Conservation (phyloP, 495 filamentous ascomycete genomes). For the Stereocaulon alpinum region DNA sequence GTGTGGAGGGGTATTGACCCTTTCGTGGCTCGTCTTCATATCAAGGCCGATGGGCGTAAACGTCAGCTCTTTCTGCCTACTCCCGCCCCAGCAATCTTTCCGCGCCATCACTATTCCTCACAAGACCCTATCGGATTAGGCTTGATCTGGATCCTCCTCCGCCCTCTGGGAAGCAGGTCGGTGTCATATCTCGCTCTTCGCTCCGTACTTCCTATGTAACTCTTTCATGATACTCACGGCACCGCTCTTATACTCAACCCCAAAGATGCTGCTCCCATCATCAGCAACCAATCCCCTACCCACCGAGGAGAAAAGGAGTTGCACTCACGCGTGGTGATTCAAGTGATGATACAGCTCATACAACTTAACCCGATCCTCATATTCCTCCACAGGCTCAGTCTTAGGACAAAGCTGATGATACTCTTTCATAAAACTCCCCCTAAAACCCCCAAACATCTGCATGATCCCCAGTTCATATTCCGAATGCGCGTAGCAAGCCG, state of each 20-base stretch:
- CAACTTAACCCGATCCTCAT: constrained; percentile 65
- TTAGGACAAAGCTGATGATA: constrained; percentile 67
- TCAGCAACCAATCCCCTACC: background rate
- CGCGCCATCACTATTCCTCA: too few relatives aligned
- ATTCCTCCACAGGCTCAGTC: constrained; percentile 73
- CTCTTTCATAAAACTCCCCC: constrained; percentile 60
- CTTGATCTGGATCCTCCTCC: background rate
- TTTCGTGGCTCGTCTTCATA: too few relatives aligned
- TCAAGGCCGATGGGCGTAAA: too few relatives aligned
- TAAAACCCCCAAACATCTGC: constrained; percentile 93
- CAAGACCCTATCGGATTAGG: too few relatives aligned
- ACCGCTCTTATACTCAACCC: constrained; percentile 59
- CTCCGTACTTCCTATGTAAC: constrained; percentile 58
- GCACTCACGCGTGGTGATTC: constrained; percentile 59
- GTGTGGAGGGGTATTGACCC: background rate
- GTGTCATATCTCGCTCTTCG: constrained; percentile 13
- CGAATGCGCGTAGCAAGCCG: constrained; percentile 67
- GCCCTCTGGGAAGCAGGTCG: background rate
- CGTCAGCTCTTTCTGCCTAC: too few relatives aligned
- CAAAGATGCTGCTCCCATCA: constrained; percentile 47
- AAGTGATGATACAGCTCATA: constrained; percentile 91
- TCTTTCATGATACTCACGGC: constrained; percentile 67
- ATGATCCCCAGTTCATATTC: constrained; percentile 92
- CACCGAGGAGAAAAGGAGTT: too few relatives aligned
- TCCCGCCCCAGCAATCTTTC: too few relatives aligned